Conservation (phyloP, 345 rosid species). For the Kandelia obovata region DNA sequence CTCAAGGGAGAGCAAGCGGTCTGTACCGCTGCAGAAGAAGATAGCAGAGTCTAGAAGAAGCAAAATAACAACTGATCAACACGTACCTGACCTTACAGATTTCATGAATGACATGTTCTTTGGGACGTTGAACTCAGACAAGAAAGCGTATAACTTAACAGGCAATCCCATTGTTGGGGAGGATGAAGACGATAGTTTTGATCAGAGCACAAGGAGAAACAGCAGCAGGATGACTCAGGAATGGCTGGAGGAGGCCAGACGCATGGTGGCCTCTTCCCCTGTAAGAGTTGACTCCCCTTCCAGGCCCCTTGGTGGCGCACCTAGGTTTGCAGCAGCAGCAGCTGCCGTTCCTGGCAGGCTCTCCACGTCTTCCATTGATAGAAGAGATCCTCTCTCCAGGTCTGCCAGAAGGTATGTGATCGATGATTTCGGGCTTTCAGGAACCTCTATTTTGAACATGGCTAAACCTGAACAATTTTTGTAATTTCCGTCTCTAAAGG, state of each 20-base stretch:
- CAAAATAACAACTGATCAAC: constrained; percentile 10
- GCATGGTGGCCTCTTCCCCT: constrained; percentile 50
- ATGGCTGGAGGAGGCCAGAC: constrained; percentile 61
- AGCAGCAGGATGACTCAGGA: constrained; percentile 53
- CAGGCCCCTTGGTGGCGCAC: constrained; percentile 33
- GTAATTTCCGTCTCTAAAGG: constrained; percentile 25
- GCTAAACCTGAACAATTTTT: background rate
- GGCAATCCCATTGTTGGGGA: constrained; percentile 16
- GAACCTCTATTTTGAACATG: background rate
- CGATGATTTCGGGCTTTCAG: too few relatives aligned
- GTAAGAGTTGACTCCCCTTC: constrained; percentile 43
- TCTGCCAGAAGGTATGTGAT: constrained; percentile 59
- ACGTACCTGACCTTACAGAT: constrained; percentile 53
- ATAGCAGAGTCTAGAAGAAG: constrained; percentile 19
- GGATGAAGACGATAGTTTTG: constrained; percentile 39
- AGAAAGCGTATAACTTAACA: constrained; percentile 41
- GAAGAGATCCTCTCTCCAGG: constrained; percentile 63
- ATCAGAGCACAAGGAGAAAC: constrained; percentile 52
- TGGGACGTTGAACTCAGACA: constrained; percentile 36
- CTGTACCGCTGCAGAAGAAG: constrained; percentile 30
- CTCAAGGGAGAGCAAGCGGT: constrained; percentile 18
- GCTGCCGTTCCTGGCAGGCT: constrained; percentile 23
- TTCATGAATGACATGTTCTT: constrained; percentile 71
- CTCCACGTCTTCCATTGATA: constrained; percentile 37
- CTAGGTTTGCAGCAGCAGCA: constrained; percentile 38